Evolutionary conservation across 2,329 filamentous ascomycete species (phyloP).

Genomic region (Claviceps sp.): DNA sequence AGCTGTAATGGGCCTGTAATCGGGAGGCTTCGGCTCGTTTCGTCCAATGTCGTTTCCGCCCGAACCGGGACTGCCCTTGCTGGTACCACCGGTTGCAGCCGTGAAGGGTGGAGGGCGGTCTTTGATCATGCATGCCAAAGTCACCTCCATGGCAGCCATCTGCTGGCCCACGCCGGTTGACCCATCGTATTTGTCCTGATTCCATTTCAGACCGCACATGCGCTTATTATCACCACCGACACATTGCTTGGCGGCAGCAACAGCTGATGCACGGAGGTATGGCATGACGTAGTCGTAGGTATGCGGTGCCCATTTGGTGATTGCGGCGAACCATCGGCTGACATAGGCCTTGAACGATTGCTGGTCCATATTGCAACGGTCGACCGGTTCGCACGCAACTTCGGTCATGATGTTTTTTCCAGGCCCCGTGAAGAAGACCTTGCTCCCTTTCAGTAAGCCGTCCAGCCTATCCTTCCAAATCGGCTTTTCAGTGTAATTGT

Average conservation of each 20-base stretch:
- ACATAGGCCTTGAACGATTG: slow-evolving; percentile 52
- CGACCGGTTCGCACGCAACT: slow-evolving; percentile 48
- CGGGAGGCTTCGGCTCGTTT: slow-evolving; percentile 14
- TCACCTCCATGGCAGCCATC: slow-evolving; percentile 54
- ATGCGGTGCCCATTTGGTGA: slow-evolving; percentile 50
- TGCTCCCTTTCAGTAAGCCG: slow-evolving; percentile 38
- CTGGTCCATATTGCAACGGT: slow-evolving; percentile 48
- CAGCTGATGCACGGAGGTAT: slow-evolving; percentile 39
- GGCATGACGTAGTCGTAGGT: slow-evolving; percentile 39
- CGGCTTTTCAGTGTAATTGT: slow-evolving; percentile 41
- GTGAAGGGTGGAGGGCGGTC: slow-evolving; percentile 30
- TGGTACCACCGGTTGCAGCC: slow-evolving; percentile 43
- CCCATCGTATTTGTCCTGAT: slow-evolving; percentile 42
- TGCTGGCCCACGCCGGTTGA: slow-evolving; percentile 53
- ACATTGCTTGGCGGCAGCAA: slow-evolving; percentile 43
- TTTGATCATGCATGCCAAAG: slow-evolving; percentile 46
- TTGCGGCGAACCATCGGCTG: slow-evolving; percentile 46
- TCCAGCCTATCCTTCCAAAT: slow-evolving; percentile 46
- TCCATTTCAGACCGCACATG: slow-evolving; percentile 50
- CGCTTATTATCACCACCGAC: slow-evolving; percentile 40
- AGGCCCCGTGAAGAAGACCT: slow-evolving; percentile 40
- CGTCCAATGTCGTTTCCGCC: slow-evolving; percentile 33
- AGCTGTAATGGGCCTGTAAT: slow-evolving; percentile 26
- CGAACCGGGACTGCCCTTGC: slow-evolving; percentile 30
- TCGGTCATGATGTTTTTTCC: slow-evolving; percentile 48